phyloP scores from a whole-genome alignment of 1,284 basidiomycete species.

The Moesziomyces sp. region DNA sequence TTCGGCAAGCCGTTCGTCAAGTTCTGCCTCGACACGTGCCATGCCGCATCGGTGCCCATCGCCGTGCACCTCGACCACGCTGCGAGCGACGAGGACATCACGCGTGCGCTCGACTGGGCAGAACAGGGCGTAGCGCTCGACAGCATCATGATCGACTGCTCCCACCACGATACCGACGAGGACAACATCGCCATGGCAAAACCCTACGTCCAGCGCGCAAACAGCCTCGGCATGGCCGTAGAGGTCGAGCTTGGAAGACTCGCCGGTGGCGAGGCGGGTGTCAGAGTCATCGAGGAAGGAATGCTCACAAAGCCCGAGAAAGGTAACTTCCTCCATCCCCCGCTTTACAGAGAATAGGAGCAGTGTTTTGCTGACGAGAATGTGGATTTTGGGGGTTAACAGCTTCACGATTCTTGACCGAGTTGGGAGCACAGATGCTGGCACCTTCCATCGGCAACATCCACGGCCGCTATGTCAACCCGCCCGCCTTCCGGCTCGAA shows the following conservation, averaged over 20 bases:
- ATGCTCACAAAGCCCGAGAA: slow-evolving; percentile 70
- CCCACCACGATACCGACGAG: slow-evolving; percentile 44
- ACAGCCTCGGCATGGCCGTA: slow-evolving; percentile 68
- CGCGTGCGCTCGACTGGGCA: slow-evolving; percentile 29
- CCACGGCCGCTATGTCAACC: slow-evolving; percentile 65
- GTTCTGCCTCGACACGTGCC: slow-evolving; percentile 34
- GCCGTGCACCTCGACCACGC: slow-evolving; percentile 52
- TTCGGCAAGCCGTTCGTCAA: slow-evolving; percentile 42
- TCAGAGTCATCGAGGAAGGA: slow-evolving; percentile 69
- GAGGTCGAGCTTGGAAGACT: slow-evolving; percentile 71
- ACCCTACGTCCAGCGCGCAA: slow-evolving; percentile 54
- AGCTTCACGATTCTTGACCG: slow-evolving; percentile 21
- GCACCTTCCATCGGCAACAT: slow-evolving; percentile 70
- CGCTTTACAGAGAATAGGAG: too few relatives aligned
- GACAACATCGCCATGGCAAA: slow-evolving; percentile 47
- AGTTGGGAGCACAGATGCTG: slow-evolving; percentile 69
- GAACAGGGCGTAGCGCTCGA: slow-evolving; percentile 38
- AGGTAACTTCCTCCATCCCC: slow-evolving; percentile 55
- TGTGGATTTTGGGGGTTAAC: not conserved
- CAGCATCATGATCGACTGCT: slow-evolving; percentile 52
- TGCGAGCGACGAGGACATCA: slow-evolving; percentile 39
- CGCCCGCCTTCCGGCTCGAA: slow-evolving; percentile 37
- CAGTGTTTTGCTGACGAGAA: too few relatives aligned
- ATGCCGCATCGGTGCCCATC: slow-evolving; percentile 42
- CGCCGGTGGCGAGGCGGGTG: slow-evolving; percentile 70